phyloP scores from a whole-genome alignment of 805 yeast genomes.

The Myxozyma udenii region DNA sequence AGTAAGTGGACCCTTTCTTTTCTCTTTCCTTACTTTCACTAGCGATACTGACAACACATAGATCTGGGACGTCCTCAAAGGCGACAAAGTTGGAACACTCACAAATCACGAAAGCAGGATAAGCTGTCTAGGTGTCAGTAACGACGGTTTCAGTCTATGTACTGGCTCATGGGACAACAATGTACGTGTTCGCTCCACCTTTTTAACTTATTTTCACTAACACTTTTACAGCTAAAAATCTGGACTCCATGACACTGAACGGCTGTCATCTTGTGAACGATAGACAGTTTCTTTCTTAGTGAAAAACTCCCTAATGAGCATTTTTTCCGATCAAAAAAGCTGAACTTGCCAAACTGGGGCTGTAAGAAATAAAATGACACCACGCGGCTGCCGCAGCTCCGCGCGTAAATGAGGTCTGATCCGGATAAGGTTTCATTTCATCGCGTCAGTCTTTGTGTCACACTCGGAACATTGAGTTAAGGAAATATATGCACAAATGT shows the following conservation, averaged over 20 bases:
- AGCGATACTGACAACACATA: slow-evolving; percentile 32
- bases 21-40: not conserved
- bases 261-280: no score
- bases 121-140: slow-evolving; percentile 61
- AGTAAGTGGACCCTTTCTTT: slow-evolving; percentile 5
- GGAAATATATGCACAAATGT: no score
- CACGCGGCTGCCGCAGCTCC: no score
- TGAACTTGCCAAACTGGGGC: no score
- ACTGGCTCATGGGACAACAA: slow-evolving; percentile 82
- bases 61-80: slow-evolving; percentile 72
- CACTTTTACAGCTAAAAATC: slow-evolving; percentile 11
- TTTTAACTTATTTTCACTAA: not conserved
- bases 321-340: no score
- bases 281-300: no score
- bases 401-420: no score
- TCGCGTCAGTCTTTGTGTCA: no score
- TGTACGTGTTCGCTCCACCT: slow-evolving; percentile 13
- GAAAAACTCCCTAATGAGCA: not conserved
- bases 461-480: no score
- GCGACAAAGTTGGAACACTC: slow-evolving; percentile 60
- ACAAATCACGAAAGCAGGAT: slow-evolving; percentile 64
- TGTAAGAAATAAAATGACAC: no score
- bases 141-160: slow-evolving; percentile 71
- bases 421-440: no score
- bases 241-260: slow-evolving; percentile 12